Evolutionary conservation across 768 basidiomycete species (phyloP).

Genomic region (Leucocoprinus sp.): DNA sequence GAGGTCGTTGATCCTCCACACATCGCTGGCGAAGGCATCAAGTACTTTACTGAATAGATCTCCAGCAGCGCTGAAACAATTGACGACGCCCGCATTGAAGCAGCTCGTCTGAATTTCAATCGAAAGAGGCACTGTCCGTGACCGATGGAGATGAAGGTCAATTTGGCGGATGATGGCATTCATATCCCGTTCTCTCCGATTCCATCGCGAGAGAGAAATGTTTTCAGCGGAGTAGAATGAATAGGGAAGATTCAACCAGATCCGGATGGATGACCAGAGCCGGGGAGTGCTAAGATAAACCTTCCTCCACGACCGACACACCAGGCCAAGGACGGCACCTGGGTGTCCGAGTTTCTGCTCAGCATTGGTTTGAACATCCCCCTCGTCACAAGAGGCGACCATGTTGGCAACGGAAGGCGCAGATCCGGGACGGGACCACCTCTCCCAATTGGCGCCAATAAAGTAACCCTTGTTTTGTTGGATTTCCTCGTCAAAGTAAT

Average conservation of each 20-base stretch:
- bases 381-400: background rate
- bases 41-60: slow-evolving; percentile 5
- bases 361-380: background rate
- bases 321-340: slow-evolving; percentile 7
- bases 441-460: slow-evolving; percentile 9
- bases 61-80: background rate
- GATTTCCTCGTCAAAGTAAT: slow-evolving; percentile 10
- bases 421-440: slow-evolving; percentile 6
- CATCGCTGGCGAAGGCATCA: background rate
- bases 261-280: slow-evolving; percentile 10
- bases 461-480: slow-evolving; percentile 10
- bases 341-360: slow-evolving; percentile 9
- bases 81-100: background rate
- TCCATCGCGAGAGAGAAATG: background rate
- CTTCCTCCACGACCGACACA: slow-evolving; percentile 8
- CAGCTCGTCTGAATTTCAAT: slow-evolving; percentile 10
- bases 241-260: slow-evolving; percentile 10
- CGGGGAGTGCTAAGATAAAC: slow-evolving; percentile 7
- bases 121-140: slow-evolving; percentile 7
- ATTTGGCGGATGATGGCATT: slow-evolving; percentile 4
- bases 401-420: background rate
- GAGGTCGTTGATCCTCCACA: slow-evolving; percentile 5
- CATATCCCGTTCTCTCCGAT: slow-evolving; percentile 7
- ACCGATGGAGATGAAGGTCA: slow-evolving; percentile 5
- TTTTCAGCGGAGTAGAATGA: slow-evolving; percentile 3